Evolutionary conservation across 208 protist genomes (phyloP).

Genomic region (Sergeia podlipaevii): DNA sequence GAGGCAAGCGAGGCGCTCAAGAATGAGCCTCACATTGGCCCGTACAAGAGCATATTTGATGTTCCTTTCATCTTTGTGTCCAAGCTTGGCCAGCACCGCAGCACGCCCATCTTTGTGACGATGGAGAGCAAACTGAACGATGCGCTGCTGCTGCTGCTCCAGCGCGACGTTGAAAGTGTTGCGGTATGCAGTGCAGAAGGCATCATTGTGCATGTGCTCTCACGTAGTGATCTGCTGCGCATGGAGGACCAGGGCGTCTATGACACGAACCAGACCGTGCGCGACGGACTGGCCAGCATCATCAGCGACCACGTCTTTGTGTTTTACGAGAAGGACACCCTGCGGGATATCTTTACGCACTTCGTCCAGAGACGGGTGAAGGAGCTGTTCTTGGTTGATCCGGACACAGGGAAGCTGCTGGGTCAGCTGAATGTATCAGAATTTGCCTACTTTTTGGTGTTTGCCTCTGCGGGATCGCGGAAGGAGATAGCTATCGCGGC

Average conservation of each 20-base stretch:
- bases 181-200: constrained; percentile 47
- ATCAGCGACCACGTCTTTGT: constrained; percentile 55
- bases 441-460: constrained; percentile 73
- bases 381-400: constrained; percentile 84
- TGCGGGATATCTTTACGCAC: constrained; percentile 80
- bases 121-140: constrained; percentile 64
- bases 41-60: constrained; percentile 73
- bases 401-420: constrained; percentile 53
- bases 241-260: constrained; percentile 91
- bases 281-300: constrained; percentile 61
- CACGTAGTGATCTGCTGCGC: constrained; percentile 73
- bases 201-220: constrained; percentile 78
- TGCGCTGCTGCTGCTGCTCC: constrained; percentile 68
- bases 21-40: constrained; percentile 41
- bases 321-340: constrained; percentile 65
- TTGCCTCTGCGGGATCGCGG: constrained; percentile 23
- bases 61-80: constrained; percentile 51
- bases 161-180: constrained; percentile 64
- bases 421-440: constrained; percentile 79
- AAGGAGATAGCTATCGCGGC: neutral
- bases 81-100: constrained; percentile 47
- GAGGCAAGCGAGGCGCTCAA: constrained; percentile 21
- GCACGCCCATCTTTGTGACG: constrained; percentile 52
- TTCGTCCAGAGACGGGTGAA: constrained; percentile 82
- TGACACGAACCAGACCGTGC: constrained; percentile 74